Evolutionary conservation across 2,329 filamentous ascomycete species (phyloP).

Genomic region (Talaromyces sp.): DNA sequence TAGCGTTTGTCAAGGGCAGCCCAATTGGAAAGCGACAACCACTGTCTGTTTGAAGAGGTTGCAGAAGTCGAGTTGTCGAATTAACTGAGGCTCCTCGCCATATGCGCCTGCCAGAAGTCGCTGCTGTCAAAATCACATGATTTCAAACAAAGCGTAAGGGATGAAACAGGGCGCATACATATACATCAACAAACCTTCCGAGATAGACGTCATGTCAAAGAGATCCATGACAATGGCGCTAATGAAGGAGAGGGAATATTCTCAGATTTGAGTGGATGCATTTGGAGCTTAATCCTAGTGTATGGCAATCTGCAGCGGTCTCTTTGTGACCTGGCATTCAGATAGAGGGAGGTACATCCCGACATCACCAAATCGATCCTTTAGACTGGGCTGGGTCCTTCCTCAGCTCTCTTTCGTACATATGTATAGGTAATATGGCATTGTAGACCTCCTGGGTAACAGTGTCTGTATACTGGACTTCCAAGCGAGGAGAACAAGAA

Average conservation of each 20-base stretch:
- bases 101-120: background rate
- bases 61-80: background rate
- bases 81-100: background rate
- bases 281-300: too few relatives aligned
- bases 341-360: too few relatives aligned
- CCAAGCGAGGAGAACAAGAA: too few relatives aligned
- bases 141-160: background rate
- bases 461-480: too few relatives aligned
- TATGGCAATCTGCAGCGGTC: too few relatives aligned
- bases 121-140: slow-evolving; percentile 3
- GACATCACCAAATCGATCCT: too few relatives aligned
- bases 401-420: too few relatives aligned
- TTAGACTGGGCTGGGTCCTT: too few relatives aligned
- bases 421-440: too few relatives aligned
- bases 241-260: background rate
- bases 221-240: background rate
- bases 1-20: background rate
- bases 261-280: background rate
- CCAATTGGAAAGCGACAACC: background rate
- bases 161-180: background rate
- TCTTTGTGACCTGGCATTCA: too few relatives aligned
- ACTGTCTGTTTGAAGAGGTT: background rate
- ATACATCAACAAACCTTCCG: background rate
- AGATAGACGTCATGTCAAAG: background rate
- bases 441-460: too few relatives aligned